phyloP scores from a whole-genome alignment of 2,329 filamentous ascomycete genomes.

The Pezicula carpinea region DNA sequence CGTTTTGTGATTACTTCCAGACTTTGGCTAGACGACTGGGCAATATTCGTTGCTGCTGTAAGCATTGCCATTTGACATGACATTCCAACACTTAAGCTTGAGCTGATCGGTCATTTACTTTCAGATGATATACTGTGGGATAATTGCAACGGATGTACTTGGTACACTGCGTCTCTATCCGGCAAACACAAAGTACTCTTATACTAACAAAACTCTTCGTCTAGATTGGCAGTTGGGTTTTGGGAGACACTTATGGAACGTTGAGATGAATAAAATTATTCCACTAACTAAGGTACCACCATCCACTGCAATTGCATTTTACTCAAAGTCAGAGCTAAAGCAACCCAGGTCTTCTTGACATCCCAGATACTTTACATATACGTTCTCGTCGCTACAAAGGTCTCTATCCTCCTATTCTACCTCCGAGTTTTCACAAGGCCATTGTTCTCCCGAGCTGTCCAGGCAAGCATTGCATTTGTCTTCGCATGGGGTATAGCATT shows the following conservation, averaged over 20 bases:
- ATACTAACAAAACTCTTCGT: not conserved
- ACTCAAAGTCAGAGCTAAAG: not conserved
- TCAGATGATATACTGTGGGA: conserved; percentile 1
- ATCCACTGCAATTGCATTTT: not conserved
- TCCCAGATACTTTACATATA: conserved; percentile 11
- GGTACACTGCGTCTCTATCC: conserved; percentile 2
- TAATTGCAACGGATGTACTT: conserved; percentile 12
- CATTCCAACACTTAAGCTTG: not conserved
- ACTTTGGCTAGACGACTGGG: conserved; percentile 19
- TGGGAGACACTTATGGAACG: conserved; percentile 19
- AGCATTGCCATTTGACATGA: not conserved
- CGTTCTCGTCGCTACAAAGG: conserved; percentile 10
- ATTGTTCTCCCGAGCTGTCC: conserved; percentile 2
- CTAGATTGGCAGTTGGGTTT: conserved; percentile 12
- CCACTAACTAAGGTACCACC: conserved; percentile 12
- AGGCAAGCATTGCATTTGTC: conserved; percentile 1
- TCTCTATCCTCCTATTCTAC: conserved; percentile 16
- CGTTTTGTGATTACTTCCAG: conserved; percentile 6
- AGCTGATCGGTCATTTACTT: not conserved
- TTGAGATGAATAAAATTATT: conserved; percentile 11
- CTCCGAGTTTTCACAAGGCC: conserved; percentile 12
- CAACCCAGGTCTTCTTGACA: conserved; percentile 11
- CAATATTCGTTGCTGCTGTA: conserved; percentile 10
- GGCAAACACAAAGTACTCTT: not conserved
- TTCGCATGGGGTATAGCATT: conserved; percentile 8